Percentiles rank a stretch among this genome's conserved stretches.
Conservation (phyloP, 768 basidiomycete genomes). For the Grammothele lineata region DNA sequence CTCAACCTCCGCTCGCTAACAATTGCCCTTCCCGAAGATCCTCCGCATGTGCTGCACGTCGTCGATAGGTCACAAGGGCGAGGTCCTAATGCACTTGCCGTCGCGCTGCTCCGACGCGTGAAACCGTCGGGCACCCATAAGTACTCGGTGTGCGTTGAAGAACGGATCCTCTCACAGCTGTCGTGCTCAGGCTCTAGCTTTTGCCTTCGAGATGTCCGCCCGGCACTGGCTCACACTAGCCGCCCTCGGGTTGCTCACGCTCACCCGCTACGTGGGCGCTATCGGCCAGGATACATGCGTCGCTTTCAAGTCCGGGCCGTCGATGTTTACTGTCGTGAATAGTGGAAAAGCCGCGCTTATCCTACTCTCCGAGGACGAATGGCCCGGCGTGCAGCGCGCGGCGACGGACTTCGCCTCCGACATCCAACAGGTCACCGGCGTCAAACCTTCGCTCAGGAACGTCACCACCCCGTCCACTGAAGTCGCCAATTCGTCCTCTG, state of each 20-base stretch:
- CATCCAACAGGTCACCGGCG: constrained; percentile 55
- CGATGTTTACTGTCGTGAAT: constrained; percentile 41
- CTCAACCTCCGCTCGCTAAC: neutral
- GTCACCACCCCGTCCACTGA: constrained; percentile 31
- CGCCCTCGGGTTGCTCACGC: too few relatives aligned
- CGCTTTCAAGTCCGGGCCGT: constrained; percentile 32
- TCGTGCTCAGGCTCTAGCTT: too few relatives aligned
- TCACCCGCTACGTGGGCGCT: constrained; percentile 18
- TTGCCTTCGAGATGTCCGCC: too few relatives aligned
- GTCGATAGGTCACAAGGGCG: constrained; percentile 20
- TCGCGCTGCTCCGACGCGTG: too few relatives aligned
- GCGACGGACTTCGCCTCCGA: constrained; percentile 58
- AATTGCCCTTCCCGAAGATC: constrained; percentile 7
- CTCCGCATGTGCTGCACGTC: constrained; percentile 1
- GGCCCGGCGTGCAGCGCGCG: constrained; percentile 59
- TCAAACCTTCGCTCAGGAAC: constrained; percentile 47
- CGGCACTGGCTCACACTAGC: too few relatives aligned
- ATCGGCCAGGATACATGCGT: constrained; percentile 50
- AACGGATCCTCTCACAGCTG: too few relatives aligned
- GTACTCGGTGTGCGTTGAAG: too few relatives aligned
- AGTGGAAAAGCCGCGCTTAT: constrained; percentile 45
- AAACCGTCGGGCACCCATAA: neutral
- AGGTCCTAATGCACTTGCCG: neutral
- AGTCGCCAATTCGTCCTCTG: constrained; percentile 17
- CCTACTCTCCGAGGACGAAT: constrained; percentile 51